Base-by-base conservation (phyloP, 2,329 filamentous ascomycete species). In the Colletotrichum sp. region DNA sequence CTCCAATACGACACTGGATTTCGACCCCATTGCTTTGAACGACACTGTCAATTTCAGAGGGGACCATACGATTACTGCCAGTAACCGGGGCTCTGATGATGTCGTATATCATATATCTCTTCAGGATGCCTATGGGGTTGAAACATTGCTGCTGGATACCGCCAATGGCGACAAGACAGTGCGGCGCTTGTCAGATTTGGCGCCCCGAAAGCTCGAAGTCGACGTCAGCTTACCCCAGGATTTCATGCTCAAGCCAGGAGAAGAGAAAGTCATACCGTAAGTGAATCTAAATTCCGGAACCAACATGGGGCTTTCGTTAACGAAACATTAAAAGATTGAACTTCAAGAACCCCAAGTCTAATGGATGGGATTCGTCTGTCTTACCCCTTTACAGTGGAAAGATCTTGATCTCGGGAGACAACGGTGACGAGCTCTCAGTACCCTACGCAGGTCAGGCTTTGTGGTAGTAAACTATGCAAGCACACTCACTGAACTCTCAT, bases 11-110 rank as follows among this genome's bases (percentile, higher is more conserved):
- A 76, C 80, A 12, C 78, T 88, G 34, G 82, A 82, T 15, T 84
- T 83, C 5, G 81, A 82, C 30, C 85, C 83, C 69, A 83, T 88
- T 28, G 82, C 82, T n/a, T 84, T 88, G 74, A 88, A 88, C 75
- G 87, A 89, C 75, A 88, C 86, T 3, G 81, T 81, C 55, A 78
- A 86, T 75, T 85, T 88, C 77, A 79, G 79, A 28, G 76, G 75
- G 43, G 75, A 78, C 32, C 78, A 79, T 76, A 69, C 78, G 3
- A 66, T 82, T 36, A 75, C 76, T 56, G 81, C 88, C 73, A 83
- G 79, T 62, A 88, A 88, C 78, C 80, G 79, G n/a, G 85, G 81
- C 32, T 77, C 79, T n/a, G 77, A 81, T 34, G 77, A 80, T 10
- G 78, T 84, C 58, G 81, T 78, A 26, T 87, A 86, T 79, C 80